Base-by-base conservation (phyloP, 345 rosid species). In the Salix brachista region DNA sequence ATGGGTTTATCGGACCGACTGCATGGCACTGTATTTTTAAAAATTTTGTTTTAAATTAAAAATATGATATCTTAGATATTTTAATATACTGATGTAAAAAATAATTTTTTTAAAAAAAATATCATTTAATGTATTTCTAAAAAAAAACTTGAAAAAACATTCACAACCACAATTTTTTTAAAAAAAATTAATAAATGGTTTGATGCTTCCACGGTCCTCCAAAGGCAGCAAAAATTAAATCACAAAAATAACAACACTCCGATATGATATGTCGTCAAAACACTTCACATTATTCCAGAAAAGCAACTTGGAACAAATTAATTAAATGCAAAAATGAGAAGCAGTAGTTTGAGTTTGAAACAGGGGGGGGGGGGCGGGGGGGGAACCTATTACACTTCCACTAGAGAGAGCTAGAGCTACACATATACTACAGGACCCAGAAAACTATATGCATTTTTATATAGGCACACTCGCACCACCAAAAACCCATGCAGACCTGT, bases 241-340 rank as follows among this genome's bases (percentile, higher is more conserved):
- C 65, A 4, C 41, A n/a, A 13, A 39, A 42, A 21, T 21, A 42
- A 23, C 70, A 26, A 13, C 70, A 44, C 23, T 21, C 26, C 32
- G 6, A 56, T n/a, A 25, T 52, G 37, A 6, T 13, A 26, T 18
- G 44, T 10, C 17, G 26, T 70, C 4, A 23, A 65, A 46, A 46
- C 11, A 41, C n/a, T 14, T 26, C 41, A 1, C 13, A 41, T 64
- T 50, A 39, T 77, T 65, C 28, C 32, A 8, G 10, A 18, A 26
- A 41, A 7, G 12, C 79, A 79, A 17, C 61, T 80, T 23, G 71
- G 60, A 77, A 83, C 77, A 39, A 78, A 81, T 77, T 37, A 84
- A 76, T 74, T 62, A 60, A 84, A 84, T 80, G 44, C 68, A 16
- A 30, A 75, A 44, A 66, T 32, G 11, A 41, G 44, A 70, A 71